Base-by-base conservation (phyloP, 495 filamentous ascomycete genomes). In the Lasiosphaeria miniovina region DNA sequence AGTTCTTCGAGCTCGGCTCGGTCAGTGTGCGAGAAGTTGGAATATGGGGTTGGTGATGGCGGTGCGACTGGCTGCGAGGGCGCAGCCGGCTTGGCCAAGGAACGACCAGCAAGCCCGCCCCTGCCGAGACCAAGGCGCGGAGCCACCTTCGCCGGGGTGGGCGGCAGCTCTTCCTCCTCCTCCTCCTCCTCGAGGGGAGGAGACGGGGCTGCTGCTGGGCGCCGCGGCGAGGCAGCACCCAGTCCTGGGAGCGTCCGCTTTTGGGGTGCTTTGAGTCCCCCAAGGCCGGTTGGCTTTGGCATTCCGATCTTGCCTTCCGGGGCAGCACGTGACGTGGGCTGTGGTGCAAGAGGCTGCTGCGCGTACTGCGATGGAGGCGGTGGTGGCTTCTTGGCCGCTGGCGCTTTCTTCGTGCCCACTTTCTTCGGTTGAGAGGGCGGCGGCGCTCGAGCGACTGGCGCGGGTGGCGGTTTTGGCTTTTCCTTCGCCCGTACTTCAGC, bases 401-500 rank as follows among this genome's bases (percentile, higher is more conserved):
- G 63, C 2, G 58, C 73, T 65, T 83, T 83, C 61, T 76, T 71
- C 24, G 24, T 24, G 24, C 70, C 82, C 34, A 76, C 61, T 11
- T 71, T 59, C 65, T 82, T 75, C 69, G 80, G 79, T 36, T 60
- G 55, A 10, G 70, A 82, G 63, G 84, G 79, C 8, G 80, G 76
- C 0, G 87, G 83, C n/a, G 75, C 78, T 33, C 82, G 79, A 32
- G 86, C 77, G 35, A 84, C 82, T 52, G 84, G 78, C 43, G 89
- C 86, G 9, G 91, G 63, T 36, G 69, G 82, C 51, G 91, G 84
- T 72, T 97, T 97, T 5, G 95, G 94, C 66, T 96, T 94, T 61
- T 95, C 93, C 70, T 98, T 98, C 45, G 95, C 94, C 72, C 93
- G 96, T 52, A 99, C 95, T 67, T 96, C 88, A 3, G 95, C 95